A percentile compares a stretch with the other conserved stretches of the same genome.
These are phyloP conservation scores for Curvularia sp. DNA, from an alignment of 2,329 filamentous ascomycete genomes.

Conservation along the genomic window DNA sequence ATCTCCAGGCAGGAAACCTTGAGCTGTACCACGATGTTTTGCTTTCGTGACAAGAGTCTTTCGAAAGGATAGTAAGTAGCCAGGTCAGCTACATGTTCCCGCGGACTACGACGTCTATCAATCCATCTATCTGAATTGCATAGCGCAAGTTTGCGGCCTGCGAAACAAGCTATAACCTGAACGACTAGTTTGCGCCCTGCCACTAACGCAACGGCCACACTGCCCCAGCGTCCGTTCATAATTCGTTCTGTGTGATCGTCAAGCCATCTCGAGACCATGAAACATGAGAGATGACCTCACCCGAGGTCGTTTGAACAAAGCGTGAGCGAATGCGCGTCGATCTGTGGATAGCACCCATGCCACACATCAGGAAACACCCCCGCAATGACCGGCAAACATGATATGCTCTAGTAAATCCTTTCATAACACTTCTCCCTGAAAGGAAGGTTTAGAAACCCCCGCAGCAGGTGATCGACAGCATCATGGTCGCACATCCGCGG, in stretches of 20 bases:
- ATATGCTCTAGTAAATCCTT: not conserved
- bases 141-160: not conserved
- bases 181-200: not conserved
- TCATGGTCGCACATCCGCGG: not conserved
- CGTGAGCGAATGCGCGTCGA: not conserved
- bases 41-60: not conserved
- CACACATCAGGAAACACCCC: not conserved
- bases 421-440: not conserved
- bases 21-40: not conserved
- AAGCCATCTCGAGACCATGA: not conserved
- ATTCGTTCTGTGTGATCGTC: not conserved
- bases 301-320: not conserved
- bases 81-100: not conserved
- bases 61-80: not conserved
- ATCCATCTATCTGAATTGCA: not conserved
- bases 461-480: not conserved
- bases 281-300: not conserved
- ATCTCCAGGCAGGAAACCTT: not conserved
- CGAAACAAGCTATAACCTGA: not conserved
- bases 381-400: not conserved
- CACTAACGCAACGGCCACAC: constrained; percentile 4
- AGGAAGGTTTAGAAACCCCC: constrained; percentile 3
- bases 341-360: not conserved
- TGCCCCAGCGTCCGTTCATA: not conserved
- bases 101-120: too few species aligned